Conservation (phyloP, 768 basidiomycete genomes). For the Galerina sulciceps region DNA sequence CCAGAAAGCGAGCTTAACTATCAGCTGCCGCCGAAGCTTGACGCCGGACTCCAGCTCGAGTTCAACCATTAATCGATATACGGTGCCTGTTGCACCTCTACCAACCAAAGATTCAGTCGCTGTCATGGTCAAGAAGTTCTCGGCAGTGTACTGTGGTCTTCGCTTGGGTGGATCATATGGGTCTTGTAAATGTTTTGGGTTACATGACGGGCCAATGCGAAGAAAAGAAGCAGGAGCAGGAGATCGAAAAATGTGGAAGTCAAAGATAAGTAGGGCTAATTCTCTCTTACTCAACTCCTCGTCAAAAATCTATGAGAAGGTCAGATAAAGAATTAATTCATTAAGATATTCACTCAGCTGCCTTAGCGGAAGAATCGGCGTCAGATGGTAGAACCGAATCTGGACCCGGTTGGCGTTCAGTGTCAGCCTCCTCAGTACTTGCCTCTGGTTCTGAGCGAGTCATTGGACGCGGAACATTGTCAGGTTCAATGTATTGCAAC, state of each 20-base stretch:
- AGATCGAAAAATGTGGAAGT: slow-evolving; percentile 3
- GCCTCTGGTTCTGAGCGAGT: background rate
- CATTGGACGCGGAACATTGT: background rate
- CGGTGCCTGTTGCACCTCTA: background rate
- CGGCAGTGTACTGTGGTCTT: background rate
- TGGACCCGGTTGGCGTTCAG: no score
- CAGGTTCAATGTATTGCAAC: no score
- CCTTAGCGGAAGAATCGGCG: no score
- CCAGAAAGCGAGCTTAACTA: slow-evolving; percentile 5
- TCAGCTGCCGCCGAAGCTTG: background rate
- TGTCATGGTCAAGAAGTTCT: background rate
- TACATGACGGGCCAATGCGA: slow-evolving; percentile 4
- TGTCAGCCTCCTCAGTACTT: no score
- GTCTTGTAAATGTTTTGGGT: background rate
- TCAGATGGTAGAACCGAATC: no score
- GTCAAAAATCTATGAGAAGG: background rate
- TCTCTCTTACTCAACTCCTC: background rate
- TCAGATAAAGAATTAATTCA: background rate
- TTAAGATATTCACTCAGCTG: background rate
- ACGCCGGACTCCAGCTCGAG: background rate
- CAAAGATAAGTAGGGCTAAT: background rate
- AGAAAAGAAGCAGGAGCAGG: slow-evolving; percentile 8
- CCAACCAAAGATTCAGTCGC: background rate
- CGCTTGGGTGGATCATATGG: background rate
- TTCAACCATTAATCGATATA: background rate